These are phyloP conservation scores for Aegilops umbellulata DNA, from an alignment of 176 grass and related monocot genomes.

Conservation along the genomic window DNA sequence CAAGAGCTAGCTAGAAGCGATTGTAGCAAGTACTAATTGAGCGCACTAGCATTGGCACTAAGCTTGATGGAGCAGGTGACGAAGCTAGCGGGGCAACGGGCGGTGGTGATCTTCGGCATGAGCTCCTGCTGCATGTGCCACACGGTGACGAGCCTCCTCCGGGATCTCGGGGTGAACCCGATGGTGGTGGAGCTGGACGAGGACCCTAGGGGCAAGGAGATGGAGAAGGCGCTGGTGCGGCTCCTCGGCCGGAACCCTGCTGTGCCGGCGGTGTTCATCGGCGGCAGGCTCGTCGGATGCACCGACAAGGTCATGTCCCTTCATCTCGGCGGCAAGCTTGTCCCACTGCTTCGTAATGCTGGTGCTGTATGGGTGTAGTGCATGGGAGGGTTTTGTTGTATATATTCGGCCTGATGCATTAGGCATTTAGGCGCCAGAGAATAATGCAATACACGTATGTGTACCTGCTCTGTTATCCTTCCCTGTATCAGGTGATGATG, in stretches of 20 bases:
- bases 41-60: not conserved
- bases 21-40: not conserved
- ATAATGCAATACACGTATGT: no score
- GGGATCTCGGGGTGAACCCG: constrained; percentile 48
- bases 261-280: constrained; percentile 45
- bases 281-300: constrained; percentile 37
- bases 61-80: constrained; percentile 46
- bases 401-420: no score
- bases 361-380: not conserved
- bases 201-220: constrained; percentile 36
- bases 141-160: constrained; percentile 50
- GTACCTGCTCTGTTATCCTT: no score
- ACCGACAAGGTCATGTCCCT: constrained; percentile 53
- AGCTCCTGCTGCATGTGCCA: constrained; percentile 89
- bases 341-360: constrained; percentile 19
- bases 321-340: constrained; percentile 37
- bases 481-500: no score
- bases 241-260: constrained; percentile 36
- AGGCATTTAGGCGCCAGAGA: no score
- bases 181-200: constrained; percentile 39
- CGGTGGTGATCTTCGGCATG: constrained; percentile 71
- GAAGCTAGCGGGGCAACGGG: constrained; percentile 57
- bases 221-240: constrained; percentile 40
- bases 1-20: not conserved
- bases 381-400: not conserved